These are phyloP conservation scores for Diaporthe sp. DNA, from an alignment of 2,329 filamentous ascomycete species.

Conservation along the genomic window DNA sequence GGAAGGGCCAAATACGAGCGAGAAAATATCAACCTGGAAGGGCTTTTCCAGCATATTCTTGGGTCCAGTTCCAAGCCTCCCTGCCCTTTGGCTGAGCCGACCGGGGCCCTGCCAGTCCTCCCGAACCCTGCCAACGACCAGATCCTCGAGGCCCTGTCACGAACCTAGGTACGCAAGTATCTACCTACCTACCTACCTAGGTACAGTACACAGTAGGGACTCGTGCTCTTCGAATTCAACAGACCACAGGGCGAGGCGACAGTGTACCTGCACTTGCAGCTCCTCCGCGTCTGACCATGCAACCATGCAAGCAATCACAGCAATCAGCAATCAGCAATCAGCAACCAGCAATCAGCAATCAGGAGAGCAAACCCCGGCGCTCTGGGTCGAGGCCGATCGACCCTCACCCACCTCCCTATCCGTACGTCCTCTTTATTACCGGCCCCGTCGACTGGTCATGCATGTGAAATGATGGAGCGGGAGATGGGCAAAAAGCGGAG, in stretches of 20 bases:
- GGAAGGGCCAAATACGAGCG: slow-evolving; percentile 17
- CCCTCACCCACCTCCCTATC: neutral
- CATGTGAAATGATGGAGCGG: slow-evolving; percentile 27
- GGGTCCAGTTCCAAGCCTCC: neutral
- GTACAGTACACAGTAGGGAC: too few species aligned
- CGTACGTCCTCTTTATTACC: slow-evolving; percentile 22
- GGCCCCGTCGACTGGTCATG: slow-evolving; percentile 18
- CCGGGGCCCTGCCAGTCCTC: neutral
- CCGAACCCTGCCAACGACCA: too few species aligned
- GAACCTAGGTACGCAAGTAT: too few species aligned
- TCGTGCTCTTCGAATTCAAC: too few species aligned
- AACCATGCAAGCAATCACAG: neutral
- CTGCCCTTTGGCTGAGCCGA: neutral
- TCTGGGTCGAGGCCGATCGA: neutral
- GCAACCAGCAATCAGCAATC: neutral
- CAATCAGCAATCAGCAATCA: slow-evolving; percentile 13
- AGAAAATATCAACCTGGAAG: slow-evolving; percentile 2
- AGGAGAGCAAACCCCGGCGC: slow-evolving; percentile 17
- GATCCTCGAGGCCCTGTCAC: too few species aligned
- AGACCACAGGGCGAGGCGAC: neutral
- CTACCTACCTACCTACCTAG: too few species aligned
- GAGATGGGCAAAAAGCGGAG: slow-evolving; percentile 22
- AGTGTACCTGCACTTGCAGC: too few species aligned
- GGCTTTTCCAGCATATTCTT: slow-evolving; percentile 7
- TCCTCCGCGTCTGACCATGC: neutral